A percentile compares a stretch with the other conserved stretches of the same genome.
These are phyloP conservation scores for Ogataea ramenticola DNA, from an alignment of 805 yeast genomes.

Conservation along the genomic window DNA sequence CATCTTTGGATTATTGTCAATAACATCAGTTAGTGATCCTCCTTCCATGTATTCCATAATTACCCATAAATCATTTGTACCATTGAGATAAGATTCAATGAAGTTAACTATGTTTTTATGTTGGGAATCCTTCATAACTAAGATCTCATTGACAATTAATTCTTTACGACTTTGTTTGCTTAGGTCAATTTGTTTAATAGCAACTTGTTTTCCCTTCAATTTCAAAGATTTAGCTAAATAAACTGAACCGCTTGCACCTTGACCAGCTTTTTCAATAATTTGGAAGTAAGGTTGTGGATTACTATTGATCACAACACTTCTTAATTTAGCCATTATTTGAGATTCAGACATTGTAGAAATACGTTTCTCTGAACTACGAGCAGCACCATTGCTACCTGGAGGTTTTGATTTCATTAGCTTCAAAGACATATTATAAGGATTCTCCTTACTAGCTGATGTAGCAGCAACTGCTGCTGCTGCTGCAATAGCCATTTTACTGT, in stretches of 20 bases:
- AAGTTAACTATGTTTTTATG: constrained; percentile 94
- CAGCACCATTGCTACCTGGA: constrained; percentile 19
- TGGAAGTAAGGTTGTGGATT: constrained; percentile 84
- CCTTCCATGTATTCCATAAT: constrained; percentile 99
- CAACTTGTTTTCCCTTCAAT: constrained; percentile 57
- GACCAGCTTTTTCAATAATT: constrained; percentile 83
- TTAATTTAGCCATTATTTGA: constrained; percentile 74
- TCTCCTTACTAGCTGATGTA: neutral
- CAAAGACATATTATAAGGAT: constrained; percentile 1
- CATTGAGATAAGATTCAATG: constrained; percentile 80
- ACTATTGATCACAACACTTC: constrained; percentile 70
- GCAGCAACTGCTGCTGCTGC: constrained; percentile 31
- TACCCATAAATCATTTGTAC: constrained; percentile 87
- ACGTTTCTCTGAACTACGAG: constrained; percentile 33
- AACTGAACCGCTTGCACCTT: constrained; percentile 97
- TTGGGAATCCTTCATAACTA: constrained; percentile 93
- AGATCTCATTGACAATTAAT: constrained; percentile 87
- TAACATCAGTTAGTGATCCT: constrained; percentile 92
- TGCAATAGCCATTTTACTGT: constrained; percentile 19
- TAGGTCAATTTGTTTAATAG: constrained; percentile 93
- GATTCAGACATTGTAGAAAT: constrained; percentile 71
- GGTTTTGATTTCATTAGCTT: constrained; percentile 6
- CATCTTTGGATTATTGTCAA: constrained; percentile 76
- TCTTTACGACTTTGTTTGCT: constrained; percentile 91
- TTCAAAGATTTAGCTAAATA: constrained; percentile 68